Evolutionary conservation across 1,284 basidiomycete species (phyloP), one percentile per base, ranked within the genome.

Genomic region (Inonotus obliquus): DNA sequence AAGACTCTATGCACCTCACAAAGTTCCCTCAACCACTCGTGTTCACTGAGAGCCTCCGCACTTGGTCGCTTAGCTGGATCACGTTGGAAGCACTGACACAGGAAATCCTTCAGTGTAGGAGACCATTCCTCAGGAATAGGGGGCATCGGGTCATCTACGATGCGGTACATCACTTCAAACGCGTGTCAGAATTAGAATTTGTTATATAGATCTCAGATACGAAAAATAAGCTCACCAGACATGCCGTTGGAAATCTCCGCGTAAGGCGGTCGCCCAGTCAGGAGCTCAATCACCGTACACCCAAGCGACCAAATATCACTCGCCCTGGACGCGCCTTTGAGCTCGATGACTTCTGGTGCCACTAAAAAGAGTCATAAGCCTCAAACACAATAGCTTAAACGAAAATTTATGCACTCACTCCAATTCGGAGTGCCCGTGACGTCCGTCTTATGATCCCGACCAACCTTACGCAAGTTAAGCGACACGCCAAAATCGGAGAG

Each of bases 1-100:
- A 94, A 75, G 64, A 90, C 87, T 78, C 92, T 88, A 69, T 89
- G 79, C 25, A 83, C 81, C 32, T 82, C 85, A 81, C 90, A 93
- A 63, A 87, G 88, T 67, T 83, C 71, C 62, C 72, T 73, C 19
- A 85, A 70, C 82, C 82, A 85, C 0, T 73, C 71, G 68, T 84
- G 82, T 63, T 81, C 77, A 64, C 80, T 82, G 1, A 85, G 73
- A 54, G 73, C 69, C 17, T 76, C 76, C 0, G 83, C 83, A 3
- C 74, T 75, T 0, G 83, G 82, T 5, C 83, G 73, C 27, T 74
- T 67, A 1, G 65, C 64, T 0, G 83, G 82, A 55, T 82, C 75
- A 69, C 83, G 84, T 65, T 77, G 73, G 70, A 85, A 84, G 68
- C 83, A 85, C 25, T 73, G 72, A 35, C 66, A 68, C 25, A 85